A percentile compares a stretch with the other conserved stretches of the same genome.
These are phyloP conservation scores for Cryptosporidium bovis DNA, from an alignment of 169 alveolate genomes.

Conservation along the genomic window DNA sequence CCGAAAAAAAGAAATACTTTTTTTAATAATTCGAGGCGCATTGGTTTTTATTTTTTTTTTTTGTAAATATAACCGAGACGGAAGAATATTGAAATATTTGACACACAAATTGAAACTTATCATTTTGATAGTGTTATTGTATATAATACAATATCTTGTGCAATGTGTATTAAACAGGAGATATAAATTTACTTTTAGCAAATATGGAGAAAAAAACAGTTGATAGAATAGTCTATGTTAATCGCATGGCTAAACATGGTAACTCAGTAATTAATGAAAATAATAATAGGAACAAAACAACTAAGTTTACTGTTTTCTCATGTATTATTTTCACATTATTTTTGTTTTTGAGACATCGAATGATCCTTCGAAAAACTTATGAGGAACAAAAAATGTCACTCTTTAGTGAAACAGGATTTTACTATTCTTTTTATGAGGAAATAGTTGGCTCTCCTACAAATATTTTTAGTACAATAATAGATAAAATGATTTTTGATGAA, in stretches of 20 bases:
- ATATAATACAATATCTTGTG: too few species aligned
- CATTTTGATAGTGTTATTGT: too few species aligned
- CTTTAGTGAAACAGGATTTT: conserved; percentile 76
- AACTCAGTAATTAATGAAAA: too few species aligned
- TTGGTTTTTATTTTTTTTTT: too few species aligned
- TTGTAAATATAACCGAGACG: too few species aligned
- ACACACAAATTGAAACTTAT: too few species aligned
- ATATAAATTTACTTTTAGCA: too few species aligned
- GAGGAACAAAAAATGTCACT: conserved; percentile 55
- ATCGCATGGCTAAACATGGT: neutral
- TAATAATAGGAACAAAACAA: neutral
- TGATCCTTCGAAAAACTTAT: conserved; percentile 29
- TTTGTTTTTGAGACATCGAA: conserved; percentile 50
- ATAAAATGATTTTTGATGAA: conserved; percentile 47
- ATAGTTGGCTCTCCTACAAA: conserved; percentile 73
- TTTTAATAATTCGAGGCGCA: too few species aligned
- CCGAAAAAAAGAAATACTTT: too few species aligned
- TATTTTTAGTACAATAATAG: neutral
- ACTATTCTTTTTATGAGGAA: conserved; percentile 77
- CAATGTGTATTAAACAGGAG: too few species aligned
- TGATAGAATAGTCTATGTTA: neutral
- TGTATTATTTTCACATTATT: conserved; percentile 34
- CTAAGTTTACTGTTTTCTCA: neutral
- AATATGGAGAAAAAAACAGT: too few species aligned
- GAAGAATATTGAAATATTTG: too few species aligned